Evolutionary conservation across 2,329 filamentous ascomycete genomes (phyloP), one percentile per base, ranked within the genome.

Genomic region (Microcyclosporella mali): DNA sequence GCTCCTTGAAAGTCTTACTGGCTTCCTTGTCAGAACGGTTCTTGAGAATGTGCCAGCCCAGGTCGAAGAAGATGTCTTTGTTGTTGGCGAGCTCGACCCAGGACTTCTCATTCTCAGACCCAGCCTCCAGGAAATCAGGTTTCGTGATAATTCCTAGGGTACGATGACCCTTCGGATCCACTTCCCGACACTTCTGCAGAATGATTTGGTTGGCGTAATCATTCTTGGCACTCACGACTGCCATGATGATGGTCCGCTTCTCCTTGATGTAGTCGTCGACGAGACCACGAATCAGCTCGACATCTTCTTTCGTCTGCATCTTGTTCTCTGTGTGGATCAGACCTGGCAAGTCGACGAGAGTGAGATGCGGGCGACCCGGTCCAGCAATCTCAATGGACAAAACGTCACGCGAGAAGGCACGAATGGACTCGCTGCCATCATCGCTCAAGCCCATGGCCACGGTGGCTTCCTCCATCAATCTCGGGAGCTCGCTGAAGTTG

Each of bases 91-190:
- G 45, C 4, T 65, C 55, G 14, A 72, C 48, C 46, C 67, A 74
- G 2, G 47, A 57, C 1, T 44, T 47, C 44, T 77, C 69, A 4
- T 68, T 66, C 0, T 61, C 57, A 0, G 66, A 66, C 1, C 65
- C 67, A 0, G 59, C 40, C 1, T 52, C 54, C 0, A 73, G 56
- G 3, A 60, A 57, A 46, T 79, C 76, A 0, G 74, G 72, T 51
- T 79, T 80, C 0, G 77, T 81, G 43, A 81, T 70, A 41, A 81
- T 70, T 0, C 76, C 74, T 0, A 81, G 59, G 0, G 77, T 81
- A 2, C 77, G 69, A 2, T 59, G 48, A 11, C 66, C 64, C 1
- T 63, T 50, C 1, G 63, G 61, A 48, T 79, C 75, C 21, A 76
- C 68, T 33, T 63, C 52, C 14, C 65, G 61, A 2, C 67, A 70